These are phyloP conservation scores for Suillus bovinus DNA, from an alignment of 768 basidiomycete genomes.

Conservation along the genomic window DNA sequence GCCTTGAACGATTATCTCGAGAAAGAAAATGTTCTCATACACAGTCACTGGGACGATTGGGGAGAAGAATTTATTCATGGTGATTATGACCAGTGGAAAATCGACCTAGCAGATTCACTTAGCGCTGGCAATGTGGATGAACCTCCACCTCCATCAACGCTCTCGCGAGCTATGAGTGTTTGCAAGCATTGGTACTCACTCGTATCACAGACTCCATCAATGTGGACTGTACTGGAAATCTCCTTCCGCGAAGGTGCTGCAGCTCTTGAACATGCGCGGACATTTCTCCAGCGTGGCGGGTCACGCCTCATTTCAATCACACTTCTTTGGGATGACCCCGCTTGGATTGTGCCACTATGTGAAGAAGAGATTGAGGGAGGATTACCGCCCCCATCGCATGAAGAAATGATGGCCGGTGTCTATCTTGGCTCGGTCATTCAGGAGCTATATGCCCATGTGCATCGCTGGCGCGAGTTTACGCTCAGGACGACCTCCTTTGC, in stretches of 20 bases:
- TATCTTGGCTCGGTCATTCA: background rate
- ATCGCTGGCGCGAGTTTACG: background rate
- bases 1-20: background rate
- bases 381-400: background rate
- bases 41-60: background rate
- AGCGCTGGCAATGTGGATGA: background rate
- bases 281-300: background rate
- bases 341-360: background rate
- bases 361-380: background rate
- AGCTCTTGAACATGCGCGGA: background rate
- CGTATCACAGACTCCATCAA: background rate
- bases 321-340: conserved; percentile 1
- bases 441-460: background rate
- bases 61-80: background rate
- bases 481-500: background rate
- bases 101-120: background rate
- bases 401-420: background rate
- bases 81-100: background rate
- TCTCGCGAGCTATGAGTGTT: background rate
- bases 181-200: background rate
- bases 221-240: background rate
- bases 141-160: background rate
- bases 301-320: background rate
- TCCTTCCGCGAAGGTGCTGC: conserved; percentile 3
- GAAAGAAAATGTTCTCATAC: background rate